Base-by-base conservation (phyloP, 2,329 filamentous ascomycete species). In the Colletotrichum tropicicola region DNA sequence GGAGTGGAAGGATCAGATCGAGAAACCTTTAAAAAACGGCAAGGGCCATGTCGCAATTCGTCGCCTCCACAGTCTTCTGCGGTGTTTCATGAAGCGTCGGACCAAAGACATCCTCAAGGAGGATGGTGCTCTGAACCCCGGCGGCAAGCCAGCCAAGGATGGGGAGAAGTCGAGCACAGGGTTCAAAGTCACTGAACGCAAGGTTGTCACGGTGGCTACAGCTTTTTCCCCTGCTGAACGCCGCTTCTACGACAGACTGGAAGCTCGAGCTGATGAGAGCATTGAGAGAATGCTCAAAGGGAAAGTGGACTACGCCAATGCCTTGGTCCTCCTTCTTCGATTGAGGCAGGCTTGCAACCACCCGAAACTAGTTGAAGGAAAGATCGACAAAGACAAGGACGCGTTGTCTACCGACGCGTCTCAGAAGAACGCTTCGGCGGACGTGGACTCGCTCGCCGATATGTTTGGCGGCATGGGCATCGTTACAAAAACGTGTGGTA, bases 81-180 rank as follows among this genome's bases (percentile, higher is more conserved):
- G 92, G 58, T 95, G 94, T 59, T 97, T 97, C 80, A 99, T 99
- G 96, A 97, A 98, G 82, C 90, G 96, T n/a, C 89, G 96, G 43
- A 98, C 94, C 8, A 99, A 99, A 78, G 94, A 97, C 21, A 93
- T 99, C n/a, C 81, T 99, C 66, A 97, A 96, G 78, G 86, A 93
- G 70, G 93, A 93, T 10, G 92, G 93, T 10, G 93, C 92, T 1
- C 81, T 97, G 17, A 92, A 92, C 65, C 90, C 92, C 25, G 92
- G 92, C 37, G 89, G 91, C 55, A 92, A 93, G 74, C 82, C 80
- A 25, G 77, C 74, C 4, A 73, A 75, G 35, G 77, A 76, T 60
- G 77, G 77, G 0, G 78, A 78, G 5, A 82, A 76, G 5, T 85
- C 84, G 6, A 86, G 86, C 1, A 87, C 88, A 1, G 90, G 89